Evolutionary conservation across 2,329 filamentous ascomycete species (phyloP).

Genomic region (Myriosclerotinia duriaeana): DNA sequence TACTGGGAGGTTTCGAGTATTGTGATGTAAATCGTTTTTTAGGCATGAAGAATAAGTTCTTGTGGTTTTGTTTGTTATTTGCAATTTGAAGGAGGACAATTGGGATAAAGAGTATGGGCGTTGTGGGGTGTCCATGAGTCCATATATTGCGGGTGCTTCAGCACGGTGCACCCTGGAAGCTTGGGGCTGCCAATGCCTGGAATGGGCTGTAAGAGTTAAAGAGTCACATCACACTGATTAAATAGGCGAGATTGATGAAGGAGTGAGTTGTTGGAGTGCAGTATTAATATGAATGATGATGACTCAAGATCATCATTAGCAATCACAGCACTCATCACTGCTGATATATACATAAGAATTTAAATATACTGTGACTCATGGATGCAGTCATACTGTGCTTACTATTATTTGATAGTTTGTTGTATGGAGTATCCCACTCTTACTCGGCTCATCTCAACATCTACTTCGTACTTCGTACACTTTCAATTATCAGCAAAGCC

Average conservation of each 20-base stretch:
- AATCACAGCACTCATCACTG: background rate
- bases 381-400: background rate
- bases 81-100: background rate
- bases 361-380: background rate
- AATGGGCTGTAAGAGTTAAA: background rate
- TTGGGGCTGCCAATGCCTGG: background rate
- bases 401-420: background rate
- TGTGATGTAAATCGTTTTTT: slow-evolving; percentile 59
- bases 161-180: slow-evolving; percentile 7
- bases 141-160: background rate
- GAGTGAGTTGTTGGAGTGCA: background rate
- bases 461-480: too few relatives aligned
- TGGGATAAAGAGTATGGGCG: background rate
- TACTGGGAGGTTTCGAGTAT: slow-evolving; percentile 59
- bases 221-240: background rate
- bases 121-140: background rate
- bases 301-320: background rate
- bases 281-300: background rate
- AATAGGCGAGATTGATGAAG: slow-evolving; percentile 4
- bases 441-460: background rate
- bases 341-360: background rate
- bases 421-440: too few relatives aligned
- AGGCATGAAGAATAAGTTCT: slow-evolving; percentile 50
- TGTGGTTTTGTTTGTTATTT: background rate
- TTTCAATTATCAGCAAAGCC: background rate